These are phyloP conservation scores for Candida ipomoeae DNA, from an alignment of 805 yeast genomes.

Conservation along the genomic window DNA sequence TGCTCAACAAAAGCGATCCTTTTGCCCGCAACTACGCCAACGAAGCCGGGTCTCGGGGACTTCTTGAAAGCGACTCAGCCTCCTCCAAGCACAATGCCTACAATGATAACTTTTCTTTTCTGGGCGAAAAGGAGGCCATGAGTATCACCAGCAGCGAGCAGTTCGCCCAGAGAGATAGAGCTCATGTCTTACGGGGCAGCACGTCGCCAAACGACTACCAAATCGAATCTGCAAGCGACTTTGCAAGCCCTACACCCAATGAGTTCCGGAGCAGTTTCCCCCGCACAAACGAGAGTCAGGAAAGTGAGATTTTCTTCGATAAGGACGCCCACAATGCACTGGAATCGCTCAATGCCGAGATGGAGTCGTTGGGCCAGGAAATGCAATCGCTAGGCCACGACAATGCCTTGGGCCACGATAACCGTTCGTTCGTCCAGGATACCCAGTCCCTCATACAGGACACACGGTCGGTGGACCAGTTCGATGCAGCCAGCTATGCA, in stretches of 20 bases:
- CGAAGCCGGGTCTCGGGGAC: neutral
- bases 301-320: neutral
- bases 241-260: neutral
- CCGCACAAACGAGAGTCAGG: neutral
- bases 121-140: neutral
- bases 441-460: neutral
- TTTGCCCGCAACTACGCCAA: neutral
- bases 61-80: neutral
- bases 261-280: neutral
- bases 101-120: neutral
- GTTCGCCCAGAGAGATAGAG: neutral
- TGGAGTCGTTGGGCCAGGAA: neutral
- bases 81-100: neutral
- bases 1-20: neutral
- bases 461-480: neutral
- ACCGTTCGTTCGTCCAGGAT: neutral
- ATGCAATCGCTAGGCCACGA: neutral
- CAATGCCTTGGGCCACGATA: neutral
- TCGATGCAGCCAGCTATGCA: neutral
- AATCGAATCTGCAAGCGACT: neutral
- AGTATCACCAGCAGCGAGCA: conserved; percentile 1
- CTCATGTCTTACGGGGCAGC: neutral
- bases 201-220: neutral
- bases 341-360: neutral
- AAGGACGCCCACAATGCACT: neutral